Percentiles rank a stretch among this genome's conserved stretches.
Conservation (phyloP, 495 filamentous ascomycete species). For the Penicillium cataractarum region DNA sequence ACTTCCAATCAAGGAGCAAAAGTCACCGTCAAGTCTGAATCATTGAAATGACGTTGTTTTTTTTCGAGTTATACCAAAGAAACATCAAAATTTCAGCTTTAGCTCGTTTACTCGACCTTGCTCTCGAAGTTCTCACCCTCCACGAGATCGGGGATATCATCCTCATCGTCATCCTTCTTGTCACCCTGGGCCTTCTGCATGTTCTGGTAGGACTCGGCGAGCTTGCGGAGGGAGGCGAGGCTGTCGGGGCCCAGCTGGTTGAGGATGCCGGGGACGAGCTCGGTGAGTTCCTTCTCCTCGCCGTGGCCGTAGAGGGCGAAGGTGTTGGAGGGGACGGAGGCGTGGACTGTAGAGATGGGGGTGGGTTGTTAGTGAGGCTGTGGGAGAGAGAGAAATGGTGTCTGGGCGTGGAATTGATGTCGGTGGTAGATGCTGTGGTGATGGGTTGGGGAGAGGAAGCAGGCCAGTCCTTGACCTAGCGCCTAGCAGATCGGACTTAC, state of each 20-base stretch:
- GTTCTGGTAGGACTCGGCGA: conserved; percentile 99
- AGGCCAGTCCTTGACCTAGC: neutral
- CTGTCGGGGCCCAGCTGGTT: conserved; percentile 99
- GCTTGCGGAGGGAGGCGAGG: conserved; percentile 95
- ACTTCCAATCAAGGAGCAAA: no score
- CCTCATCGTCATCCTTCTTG: conserved; percentile 74
- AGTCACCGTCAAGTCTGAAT: no score
- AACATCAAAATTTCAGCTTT: no score
- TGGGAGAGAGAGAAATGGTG: neutral
- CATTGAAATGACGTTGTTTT: no score
- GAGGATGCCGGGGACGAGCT: conserved; percentile 98
- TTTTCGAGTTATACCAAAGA: no score
- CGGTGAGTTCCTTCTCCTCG: conserved; percentile 99
- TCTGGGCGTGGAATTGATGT: neutral
- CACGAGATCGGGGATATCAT: conserved; percentile 94
- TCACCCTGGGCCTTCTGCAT: conserved; percentile 93
- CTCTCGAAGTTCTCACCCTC: conserved; percentile 96
- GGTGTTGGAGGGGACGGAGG: conserved; percentile 93
- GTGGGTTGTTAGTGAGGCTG: conserved; percentile 4
- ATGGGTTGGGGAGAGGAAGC: neutral
- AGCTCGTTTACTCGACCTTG: conserved; percentile 78
- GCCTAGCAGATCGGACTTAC: conserved; percentile 52
- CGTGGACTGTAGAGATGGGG: conserved; percentile 70
- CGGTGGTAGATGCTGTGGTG: neutral
- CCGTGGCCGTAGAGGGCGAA: conserved; percentile 99